Conservation (phyloP, 2,329 filamentous ascomycete genomes). For the Arthrobotrys megalospora region DNA sequence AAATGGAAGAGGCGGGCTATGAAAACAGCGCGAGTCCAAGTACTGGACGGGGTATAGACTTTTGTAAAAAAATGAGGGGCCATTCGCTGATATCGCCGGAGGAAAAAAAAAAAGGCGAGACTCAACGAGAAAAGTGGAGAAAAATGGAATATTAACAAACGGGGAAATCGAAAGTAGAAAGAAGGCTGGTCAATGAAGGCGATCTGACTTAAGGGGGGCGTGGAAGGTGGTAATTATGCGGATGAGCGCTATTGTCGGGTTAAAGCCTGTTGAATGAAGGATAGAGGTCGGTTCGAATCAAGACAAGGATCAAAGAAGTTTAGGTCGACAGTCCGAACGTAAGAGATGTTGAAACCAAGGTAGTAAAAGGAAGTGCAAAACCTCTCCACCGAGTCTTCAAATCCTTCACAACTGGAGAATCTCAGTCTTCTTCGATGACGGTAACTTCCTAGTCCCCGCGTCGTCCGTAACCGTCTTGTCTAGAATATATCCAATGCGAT, state of each 20-base stretch:
- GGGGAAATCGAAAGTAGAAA: not conserved
- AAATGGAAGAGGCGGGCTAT: not conserved
- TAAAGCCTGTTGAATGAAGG: slow-evolving; percentile 8
- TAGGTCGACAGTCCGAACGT: slow-evolving; percentile 10
- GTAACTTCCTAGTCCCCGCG: slow-evolving; percentile 50
- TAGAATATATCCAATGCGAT: not conserved
- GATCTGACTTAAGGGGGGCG: not conserved
- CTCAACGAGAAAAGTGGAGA: too few species aligned
- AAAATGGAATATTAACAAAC: too few species aligned
- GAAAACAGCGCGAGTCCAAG: not conserved
- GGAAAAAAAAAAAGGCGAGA: too few species aligned
- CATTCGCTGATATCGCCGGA: not conserved
- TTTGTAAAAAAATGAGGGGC: not conserved
- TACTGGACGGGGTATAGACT: not conserved
- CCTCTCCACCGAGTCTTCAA: not conserved
- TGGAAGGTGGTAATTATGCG: not conserved
- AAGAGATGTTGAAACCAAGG: not conserved
- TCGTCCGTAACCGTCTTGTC: slow-evolving; percentile 50
- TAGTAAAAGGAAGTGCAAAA: not conserved
- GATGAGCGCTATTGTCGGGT: not conserved
- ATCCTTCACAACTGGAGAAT: not conserved
- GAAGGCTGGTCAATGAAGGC: not conserved
- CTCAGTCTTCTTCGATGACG: slow-evolving; percentile 49
- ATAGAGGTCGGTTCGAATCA: slow-evolving; percentile 8
- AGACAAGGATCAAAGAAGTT: slow-evolving; percentile 23